Evolutionary conservation across 2,329 filamentous ascomycete species (phyloP), one percentile per base, ranked within the genome.

Genomic region (Penicillium sp.): DNA sequence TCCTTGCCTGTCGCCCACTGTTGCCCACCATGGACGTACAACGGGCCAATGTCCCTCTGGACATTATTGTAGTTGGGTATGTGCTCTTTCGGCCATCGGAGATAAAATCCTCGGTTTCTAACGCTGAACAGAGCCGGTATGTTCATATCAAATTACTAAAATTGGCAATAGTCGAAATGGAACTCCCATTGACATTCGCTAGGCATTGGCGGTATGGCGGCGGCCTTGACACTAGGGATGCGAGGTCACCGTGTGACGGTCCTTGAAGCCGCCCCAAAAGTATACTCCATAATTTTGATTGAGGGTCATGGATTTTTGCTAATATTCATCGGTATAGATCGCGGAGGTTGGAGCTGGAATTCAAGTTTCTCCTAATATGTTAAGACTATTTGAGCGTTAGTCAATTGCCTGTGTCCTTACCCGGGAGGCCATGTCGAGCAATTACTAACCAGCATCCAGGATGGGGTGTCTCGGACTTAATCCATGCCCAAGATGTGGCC

Each of bases 331-430:
- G 11, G 13, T 14, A 28, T 42, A 71, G 69, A 58, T 71, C 39
- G 60, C 62, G 58, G 69, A 71, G 55, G 88, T 92, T 7, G 89
- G 89, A 40, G 89, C 89, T 1, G 89, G 89, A 3, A 92, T 94
- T 54, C 89, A 94, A 68, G 79, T 92, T 44, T 88, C 89, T 0
- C 89, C 89, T 0, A 94, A 94, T 58, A 88, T 92, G 80, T 81
- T 86, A 3, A 81, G 86, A 5, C 85, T 92, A 7, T 80, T 94
- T 9, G 85, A 90, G 64, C 78, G 81, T 72, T 52, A 63, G 67
- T 63, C 27, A 35, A 35, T 1, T 1, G 22, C 28, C 4, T 16
- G 6, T 16, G 16, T 35, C n/a, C 20, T 14, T 33, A 8, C 2
- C 24, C 35, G 5, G n/a, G n/a, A 38, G 8, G 16, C 5, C 27